Evolutionary conservation across 2,329 filamentous ascomycete genomes (phyloP).

Genomic region (Phaeosphaeria sp.): DNA sequence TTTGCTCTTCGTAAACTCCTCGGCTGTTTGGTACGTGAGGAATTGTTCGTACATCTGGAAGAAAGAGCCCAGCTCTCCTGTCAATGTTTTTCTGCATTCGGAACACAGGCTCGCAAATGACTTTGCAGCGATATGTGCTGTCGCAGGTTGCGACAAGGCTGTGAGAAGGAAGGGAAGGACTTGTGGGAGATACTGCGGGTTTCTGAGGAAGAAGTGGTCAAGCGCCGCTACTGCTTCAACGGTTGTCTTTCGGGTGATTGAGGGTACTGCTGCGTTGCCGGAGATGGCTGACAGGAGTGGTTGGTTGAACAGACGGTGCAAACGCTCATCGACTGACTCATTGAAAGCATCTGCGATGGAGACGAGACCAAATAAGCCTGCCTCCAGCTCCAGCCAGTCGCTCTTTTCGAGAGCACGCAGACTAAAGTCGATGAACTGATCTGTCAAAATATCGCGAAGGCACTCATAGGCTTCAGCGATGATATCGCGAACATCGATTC

Average conservation of each 20-base stretch:
- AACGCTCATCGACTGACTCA: conserved; percentile 64
- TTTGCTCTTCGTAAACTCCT: conserved; percentile 74
- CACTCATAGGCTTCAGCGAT: conserved; percentile 73
- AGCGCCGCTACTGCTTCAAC: conserved; percentile 75
- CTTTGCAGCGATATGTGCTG: conserved; percentile 74
- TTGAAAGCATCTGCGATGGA: conserved; percentile 70
- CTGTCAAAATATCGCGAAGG: conserved; percentile 55
- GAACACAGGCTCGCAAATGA: conserved; percentile 78
- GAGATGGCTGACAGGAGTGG: conserved; percentile 61
- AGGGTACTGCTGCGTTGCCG: conserved; percentile 60
- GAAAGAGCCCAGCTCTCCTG: conserved; percentile 71
- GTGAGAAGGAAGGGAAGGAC: conserved; percentile 78
- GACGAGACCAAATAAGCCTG: conserved; percentile 67
- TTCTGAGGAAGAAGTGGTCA: conserved; percentile 77
- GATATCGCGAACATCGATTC: conserved; percentile 81
- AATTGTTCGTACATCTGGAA: conserved; percentile 75
- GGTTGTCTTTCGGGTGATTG: conserved; percentile 71
- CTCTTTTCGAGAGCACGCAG: conserved; percentile 49
- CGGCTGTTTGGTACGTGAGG: conserved; percentile 64
- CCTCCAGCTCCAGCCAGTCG: conserved; percentile 60
- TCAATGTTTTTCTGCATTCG: conserved; percentile 74
- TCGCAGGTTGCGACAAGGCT: conserved; percentile 66
- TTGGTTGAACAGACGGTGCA: conserved; percentile 70
- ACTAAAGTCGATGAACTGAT: conserved; percentile 55
- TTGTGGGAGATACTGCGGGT: conserved; percentile 70